A percentile compares a stretch with the other conserved stretches of the same genome.
phyloP scores from a whole-genome alignment of 2,329 filamentous ascomycete species.

The Phyllosticta citriasiana region DNA sequence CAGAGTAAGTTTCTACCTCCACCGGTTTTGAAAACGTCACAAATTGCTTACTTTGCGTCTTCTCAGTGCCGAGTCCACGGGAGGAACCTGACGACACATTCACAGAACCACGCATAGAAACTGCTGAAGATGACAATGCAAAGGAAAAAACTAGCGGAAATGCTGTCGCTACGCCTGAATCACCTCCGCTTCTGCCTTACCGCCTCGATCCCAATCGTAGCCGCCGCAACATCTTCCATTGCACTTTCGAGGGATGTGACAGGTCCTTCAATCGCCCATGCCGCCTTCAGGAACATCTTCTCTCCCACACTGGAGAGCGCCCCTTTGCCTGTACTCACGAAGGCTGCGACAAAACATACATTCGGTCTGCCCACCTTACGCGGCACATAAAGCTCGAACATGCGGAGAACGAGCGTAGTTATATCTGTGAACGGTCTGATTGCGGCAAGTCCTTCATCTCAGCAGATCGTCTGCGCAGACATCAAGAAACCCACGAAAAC shows the following conservation, averaged over 20 bases:
- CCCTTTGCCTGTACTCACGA: conserved; percentile 62
- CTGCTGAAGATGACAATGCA: not conserved
- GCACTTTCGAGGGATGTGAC: conserved; percentile 61
- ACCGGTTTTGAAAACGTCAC: not conserved
- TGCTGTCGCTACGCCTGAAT: conserved; percentile 3
- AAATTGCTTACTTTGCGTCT: not conserved
- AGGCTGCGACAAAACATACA: conserved; percentile 72
- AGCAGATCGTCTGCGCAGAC: conserved; percentile 64
- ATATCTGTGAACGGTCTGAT: conserved; percentile 58
- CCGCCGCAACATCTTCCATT: conserved; percentile 64
- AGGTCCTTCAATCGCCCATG: conserved; percentile 85
- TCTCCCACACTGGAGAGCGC: conserved; percentile 77
- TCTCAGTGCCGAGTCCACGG: not conserved
- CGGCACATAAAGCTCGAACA: conserved; percentile 80
- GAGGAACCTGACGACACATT: not conserved
- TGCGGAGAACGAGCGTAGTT: conserved; percentile 48
- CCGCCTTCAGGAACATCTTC: conserved; percentile 66
- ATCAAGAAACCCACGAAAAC: conserved; percentile 68
- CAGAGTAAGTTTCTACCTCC: conserved; percentile 14
- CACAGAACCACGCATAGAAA: not conserved
- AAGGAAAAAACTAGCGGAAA: not conserved
- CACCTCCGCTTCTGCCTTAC: conserved; percentile 17
- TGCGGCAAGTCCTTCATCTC: conserved; percentile 79
- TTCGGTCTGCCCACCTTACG: conserved; percentile 75
- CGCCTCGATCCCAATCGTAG: conserved; percentile 23